These are phyloP conservation scores for Microstegium vimineum DNA, from an alignment of 176 grass and related monocot genomes.

Conservation along the genomic window DNA sequence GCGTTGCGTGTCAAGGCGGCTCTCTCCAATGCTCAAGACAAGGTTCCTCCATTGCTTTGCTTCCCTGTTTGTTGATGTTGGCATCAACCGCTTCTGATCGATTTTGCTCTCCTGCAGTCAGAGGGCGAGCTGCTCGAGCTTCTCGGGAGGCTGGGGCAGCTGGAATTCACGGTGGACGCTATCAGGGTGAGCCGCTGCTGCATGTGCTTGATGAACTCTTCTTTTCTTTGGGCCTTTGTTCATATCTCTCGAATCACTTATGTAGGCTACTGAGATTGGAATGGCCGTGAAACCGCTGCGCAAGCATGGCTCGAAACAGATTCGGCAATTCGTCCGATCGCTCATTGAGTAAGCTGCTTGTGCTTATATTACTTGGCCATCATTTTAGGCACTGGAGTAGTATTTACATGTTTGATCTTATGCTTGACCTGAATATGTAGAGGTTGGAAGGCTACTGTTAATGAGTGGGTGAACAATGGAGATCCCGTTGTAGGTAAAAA, in stretches of 20 bases:
- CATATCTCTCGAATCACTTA: constrained; percentile 1
- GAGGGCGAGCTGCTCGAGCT: constrained; percentile 49
- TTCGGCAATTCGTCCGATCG: constrained; percentile 48
- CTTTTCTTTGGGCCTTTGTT: neutral
- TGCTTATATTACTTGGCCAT: neutral
- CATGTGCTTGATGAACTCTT: constrained; percentile 10
- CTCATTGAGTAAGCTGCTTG: constrained; percentile 50
- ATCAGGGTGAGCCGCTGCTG: constrained; percentile 41
- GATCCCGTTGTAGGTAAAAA: constrained; percentile 47
- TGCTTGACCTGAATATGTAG: constrained; percentile 28
- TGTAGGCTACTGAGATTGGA: constrained; percentile 63
- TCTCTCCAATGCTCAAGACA: constrained; percentile 15
- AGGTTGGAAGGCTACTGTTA: constrained; percentile 58
- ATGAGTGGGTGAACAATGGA: constrained; percentile 49
- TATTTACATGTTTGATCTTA: constrained; percentile 3
- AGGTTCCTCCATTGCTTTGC: constrained; percentile 20
- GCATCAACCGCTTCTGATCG: neutral
- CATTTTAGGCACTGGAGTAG: neutral
- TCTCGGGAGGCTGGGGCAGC: constrained; percentile 35
- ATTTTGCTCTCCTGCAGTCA: constrained; percentile 31
- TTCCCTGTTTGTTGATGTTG: neutral
- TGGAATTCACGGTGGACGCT: constrained; percentile 53
- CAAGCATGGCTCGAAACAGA: constrained; percentile 49
- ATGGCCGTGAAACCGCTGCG: constrained; percentile 35
- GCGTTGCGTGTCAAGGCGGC: constrained; percentile 48